Percentiles rank a stretch among this genome's conserved stretches.
Conservation (phyloP, 2,329 filamentous ascomycete species). For the Phaeosphaeria sp. region DNA sequence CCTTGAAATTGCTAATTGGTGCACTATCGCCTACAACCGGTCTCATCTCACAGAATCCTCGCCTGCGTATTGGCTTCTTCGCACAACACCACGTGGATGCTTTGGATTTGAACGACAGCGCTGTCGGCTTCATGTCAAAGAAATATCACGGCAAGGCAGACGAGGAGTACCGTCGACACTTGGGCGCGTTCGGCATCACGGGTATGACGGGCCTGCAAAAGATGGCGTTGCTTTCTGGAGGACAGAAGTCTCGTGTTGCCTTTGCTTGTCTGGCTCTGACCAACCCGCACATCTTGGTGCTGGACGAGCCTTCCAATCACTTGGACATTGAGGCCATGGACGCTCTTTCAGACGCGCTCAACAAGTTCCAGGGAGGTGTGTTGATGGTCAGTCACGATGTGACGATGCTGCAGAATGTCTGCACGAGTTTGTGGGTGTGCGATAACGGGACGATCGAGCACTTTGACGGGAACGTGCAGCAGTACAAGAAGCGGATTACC, state of each 20-base stretch:
- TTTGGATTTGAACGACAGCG: constrained; percentile 84
- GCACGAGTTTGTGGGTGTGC: constrained; percentile 94
- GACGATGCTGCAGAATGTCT: constrained; percentile 97
- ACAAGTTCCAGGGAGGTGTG: constrained; percentile 90
- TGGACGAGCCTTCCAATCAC: constrained; percentile 98
- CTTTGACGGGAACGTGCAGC: constrained; percentile 92
- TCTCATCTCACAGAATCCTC: constrained; percentile 85
- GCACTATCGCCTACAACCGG: constrained; percentile 79
- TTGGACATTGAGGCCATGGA: constrained; percentile 99
- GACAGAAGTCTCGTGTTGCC: constrained; percentile 97
- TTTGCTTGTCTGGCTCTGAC: constrained; percentile 95
- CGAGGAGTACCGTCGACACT: constrained; percentile 94
- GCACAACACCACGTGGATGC: constrained; percentile 98
- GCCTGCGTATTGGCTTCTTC: constrained; percentile 93
- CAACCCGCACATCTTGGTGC: constrained; percentile 95
- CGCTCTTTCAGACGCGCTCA: constrained; percentile 82
- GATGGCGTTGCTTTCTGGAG: constrained; percentile 92
- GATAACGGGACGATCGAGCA: constrained; percentile 93
- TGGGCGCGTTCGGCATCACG: constrained; percentile 85
- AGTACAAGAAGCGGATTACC: constrained; percentile 96
- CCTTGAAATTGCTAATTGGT: constrained; percentile 96
- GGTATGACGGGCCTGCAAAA: constrained; percentile 97
- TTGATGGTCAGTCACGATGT: constrained; percentile 99
- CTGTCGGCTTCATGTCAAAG: constrained; percentile 96
- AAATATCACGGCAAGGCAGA: constrained; percentile 89